A percentile compares a stretch with the other conserved stretches of the same genome.
phyloP scores from a whole-genome alignment of 2,329 filamentous ascomycete genomes.

The Dactylonectria estremocensis region DNA sequence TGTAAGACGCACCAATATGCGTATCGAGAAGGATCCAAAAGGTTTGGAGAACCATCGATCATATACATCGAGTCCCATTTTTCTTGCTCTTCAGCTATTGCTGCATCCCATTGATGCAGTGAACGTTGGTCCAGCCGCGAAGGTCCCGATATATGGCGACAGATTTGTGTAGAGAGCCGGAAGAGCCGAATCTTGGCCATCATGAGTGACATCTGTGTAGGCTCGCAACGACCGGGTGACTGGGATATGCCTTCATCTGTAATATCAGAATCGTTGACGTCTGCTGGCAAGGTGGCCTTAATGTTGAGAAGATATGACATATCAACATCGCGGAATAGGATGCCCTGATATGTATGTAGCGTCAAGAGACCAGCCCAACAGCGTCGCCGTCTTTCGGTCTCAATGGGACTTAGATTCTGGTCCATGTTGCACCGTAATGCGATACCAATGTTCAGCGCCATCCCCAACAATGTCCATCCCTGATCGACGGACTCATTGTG shows the following conservation, averaged over 20 bases:
- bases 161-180: background rate
- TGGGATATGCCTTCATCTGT: background rate
- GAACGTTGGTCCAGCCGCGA: background rate
- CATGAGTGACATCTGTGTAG: background rate
- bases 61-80: background rate
- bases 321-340: background rate
- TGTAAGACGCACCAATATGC: background rate
- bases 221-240: no score
- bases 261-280: background rate
- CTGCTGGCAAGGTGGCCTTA: background rate
- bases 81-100: background rate
- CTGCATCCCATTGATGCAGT: background rate
- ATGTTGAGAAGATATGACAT: background rate
- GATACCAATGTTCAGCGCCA: background rate
- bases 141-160: background rate
- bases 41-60: background rate
- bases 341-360: slow-evolving; percentile 1
- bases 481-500: background rate
- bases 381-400: background rate
- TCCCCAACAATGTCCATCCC: background rate
- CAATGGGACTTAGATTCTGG: background rate
- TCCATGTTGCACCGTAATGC: background rate
- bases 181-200: background rate
- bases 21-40: background rate
- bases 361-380: background rate